These are phyloP conservation scores for Exophiala sp. DNA, from an alignment of 2,329 filamentous ascomycete genomes.

Conservation along the genomic window DNA sequence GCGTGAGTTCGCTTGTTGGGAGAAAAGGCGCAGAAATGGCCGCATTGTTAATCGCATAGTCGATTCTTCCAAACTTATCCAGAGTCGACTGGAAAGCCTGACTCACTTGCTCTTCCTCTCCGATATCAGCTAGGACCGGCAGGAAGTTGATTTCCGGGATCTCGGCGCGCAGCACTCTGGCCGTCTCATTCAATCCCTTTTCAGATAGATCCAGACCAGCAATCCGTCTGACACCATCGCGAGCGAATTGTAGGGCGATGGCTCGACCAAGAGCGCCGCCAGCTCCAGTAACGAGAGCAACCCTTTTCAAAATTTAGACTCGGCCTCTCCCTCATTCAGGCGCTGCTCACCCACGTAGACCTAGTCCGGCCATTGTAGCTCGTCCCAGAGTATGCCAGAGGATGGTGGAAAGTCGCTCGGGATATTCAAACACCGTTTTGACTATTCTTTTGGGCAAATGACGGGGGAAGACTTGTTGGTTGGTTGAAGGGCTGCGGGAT, in stretches of 20 bases:
- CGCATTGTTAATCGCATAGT: slow-evolving; percentile 54
- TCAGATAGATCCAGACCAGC: slow-evolving; percentile 5
- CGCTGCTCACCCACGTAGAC: no score
- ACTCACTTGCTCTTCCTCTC: neutral
- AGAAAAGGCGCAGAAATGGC: slow-evolving; percentile 45
- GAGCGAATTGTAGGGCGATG: slow-evolving; percentile 40
- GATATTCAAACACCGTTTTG: no score
- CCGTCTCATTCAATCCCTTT: slow-evolving; percentile 1
- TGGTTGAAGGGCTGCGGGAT: no score
- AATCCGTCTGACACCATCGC: slow-evolving; percentile 7
- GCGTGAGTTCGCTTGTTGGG: slow-evolving; percentile 44
- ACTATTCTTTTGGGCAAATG: no score
- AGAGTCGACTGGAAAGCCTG: neutral
- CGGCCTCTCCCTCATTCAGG: no score
- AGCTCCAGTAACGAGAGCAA: slow-evolving; percentile 43
- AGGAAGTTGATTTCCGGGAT: no score
- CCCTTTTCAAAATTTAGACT: slow-evolving; percentile 25
- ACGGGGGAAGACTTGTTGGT: no score
- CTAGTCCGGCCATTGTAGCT: no score
- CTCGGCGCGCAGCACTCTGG: no score
- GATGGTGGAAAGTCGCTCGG: no score
- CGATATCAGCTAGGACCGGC: no score
- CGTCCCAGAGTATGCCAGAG: no score
- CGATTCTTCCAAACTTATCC: slow-evolving; percentile 43
- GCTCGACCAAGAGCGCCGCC: slow-evolving; percentile 45